Evolutionary conservation across 1,284 basidiomycete genomes (phyloP).

Genomic region (Cystobasidium slooffiae): DNA sequence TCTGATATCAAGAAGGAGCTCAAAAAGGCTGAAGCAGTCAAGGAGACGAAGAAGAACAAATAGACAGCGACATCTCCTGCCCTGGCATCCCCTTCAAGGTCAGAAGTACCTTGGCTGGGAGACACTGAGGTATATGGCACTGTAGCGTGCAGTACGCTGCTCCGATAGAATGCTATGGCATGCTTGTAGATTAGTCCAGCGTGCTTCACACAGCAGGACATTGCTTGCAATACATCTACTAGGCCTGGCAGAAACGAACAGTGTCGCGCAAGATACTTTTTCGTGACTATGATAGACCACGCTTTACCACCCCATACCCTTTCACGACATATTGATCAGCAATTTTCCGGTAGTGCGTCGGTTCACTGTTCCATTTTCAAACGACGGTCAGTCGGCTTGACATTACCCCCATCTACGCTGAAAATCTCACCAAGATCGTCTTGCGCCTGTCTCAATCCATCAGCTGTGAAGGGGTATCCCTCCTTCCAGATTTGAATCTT

Average conservation of each 20-base stretch:
- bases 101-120: too few relatives aligned
- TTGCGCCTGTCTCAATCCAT: conserved; percentile 79
- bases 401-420: too few relatives aligned
- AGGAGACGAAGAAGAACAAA: conserved; percentile 55
- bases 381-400: too few relatives aligned
- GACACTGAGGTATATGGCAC: too few relatives aligned
- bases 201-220: too few relatives aligned
- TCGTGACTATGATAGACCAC: background rate
- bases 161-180: too few relatives aligned
- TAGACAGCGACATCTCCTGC: conserved; percentile 35
- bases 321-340: conserved; percentile 66
- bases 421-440: conserved; percentile 65
- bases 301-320: background rate
- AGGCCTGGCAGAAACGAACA: too few relatives aligned
- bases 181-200: too few relatives aligned
- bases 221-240: too few relatives aligned
- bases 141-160: too few relatives aligned
- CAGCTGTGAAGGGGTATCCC: conserved; percentile 80
- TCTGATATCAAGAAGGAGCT: conserved; percentile 26
- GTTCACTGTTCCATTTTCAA: conserved; percentile 55
- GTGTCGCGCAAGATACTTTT: too few relatives aligned
- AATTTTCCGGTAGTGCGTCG: conserved; percentile 83
- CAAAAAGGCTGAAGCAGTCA: conserved; percentile 34
- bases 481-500: conserved; percentile 71
- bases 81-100: too few relatives aligned